These are phyloP conservation scores for Lachancea meyersii DNA, from an alignment of 805 yeast genomes.

Conservation along the genomic window DNA sequence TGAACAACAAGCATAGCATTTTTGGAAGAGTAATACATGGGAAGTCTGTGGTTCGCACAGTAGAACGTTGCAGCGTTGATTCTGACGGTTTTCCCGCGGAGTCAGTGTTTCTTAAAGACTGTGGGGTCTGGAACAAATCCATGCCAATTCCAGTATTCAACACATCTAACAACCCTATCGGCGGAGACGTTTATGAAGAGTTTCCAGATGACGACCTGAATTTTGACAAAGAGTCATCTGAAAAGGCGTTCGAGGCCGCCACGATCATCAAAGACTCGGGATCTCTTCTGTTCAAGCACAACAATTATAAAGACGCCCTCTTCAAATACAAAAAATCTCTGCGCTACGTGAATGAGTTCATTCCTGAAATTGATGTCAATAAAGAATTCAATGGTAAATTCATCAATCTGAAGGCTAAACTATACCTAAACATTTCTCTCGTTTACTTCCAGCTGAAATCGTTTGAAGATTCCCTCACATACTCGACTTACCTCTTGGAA, in stretches of 20 bases:
- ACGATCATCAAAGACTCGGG: slow-evolving; percentile 62
- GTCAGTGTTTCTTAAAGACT: slow-evolving; percentile 43
- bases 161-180: slow-evolving; percentile 54
- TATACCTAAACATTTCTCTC: slow-evolving; percentile 50
- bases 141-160: slow-evolving; percentile 54
- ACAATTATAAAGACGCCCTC: slow-evolving; percentile 45
- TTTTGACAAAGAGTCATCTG: slow-evolving; percentile 52
- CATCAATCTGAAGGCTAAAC: slow-evolving; percentile 37
- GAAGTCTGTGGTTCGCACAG: slow-evolving; percentile 59
- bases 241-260: slow-evolving; percentile 46
- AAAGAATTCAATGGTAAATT: slow-evolving; percentile 47
- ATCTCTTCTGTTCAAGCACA: slow-evolving; percentile 48
- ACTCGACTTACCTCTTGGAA: slow-evolving; percentile 52
- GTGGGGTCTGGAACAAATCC: slow-evolving; percentile 57
- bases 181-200: slow-evolving; percentile 71
- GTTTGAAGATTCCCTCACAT: slow-evolving; percentile 46
- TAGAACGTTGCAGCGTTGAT: slow-evolving; percentile 47
- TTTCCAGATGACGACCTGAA: slow-evolving; percentile 66
- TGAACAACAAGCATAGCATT: slow-evolving; percentile 68
- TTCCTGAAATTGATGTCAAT: slow-evolving; percentile 62
- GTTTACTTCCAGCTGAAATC: slow-evolving; percentile 45
- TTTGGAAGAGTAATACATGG: slow-evolving; percentile 69
- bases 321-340: slow-evolving; percentile 62
- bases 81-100: slow-evolving; percentile 40
- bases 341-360: slow-evolving; percentile 62